Base-by-base conservation (phyloP, 768 basidiomycete species). In the Suillus ampliporus region DNA sequence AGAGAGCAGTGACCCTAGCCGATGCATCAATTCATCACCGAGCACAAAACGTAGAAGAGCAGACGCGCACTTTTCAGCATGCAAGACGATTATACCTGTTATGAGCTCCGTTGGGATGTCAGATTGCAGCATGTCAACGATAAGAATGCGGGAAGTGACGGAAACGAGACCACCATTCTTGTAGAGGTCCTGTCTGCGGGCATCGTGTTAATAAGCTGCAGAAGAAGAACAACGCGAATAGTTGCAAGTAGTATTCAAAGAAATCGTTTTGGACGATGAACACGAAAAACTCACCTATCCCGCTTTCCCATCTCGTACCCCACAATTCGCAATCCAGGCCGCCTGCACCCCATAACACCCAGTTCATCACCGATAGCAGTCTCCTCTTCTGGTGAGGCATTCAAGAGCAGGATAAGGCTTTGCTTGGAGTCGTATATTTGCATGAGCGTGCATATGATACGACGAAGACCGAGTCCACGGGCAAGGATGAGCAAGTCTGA, bases 61-160 rank as follows among this genome's bases (percentile, higher is more conserved):
- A 6, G 19, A 68, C 28, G 26, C 82, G 23, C 68, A 95, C 95
- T 83, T 88, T 74, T 99, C 97, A 0, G 95, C 95, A 68, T 96
- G 97, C 35, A 99, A 73, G 13, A 99, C 84, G 19, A 99, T 78
- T 34, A 99, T 83, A 2, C 97, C 97, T 2, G 96, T 92, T 46
- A 99, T 90, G 54, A 95, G 80, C 38, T 92, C 84, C 2, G 85
- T 89, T 1, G 96, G 95, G 34, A 99, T 86, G 70, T 93, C 91
- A 28, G 85, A 83, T 72, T 90, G 90, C 35, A 99, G 78, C 88
- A 99, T 92, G 73, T 99, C 97, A 58, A 97, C 95, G 26, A 97
- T 91, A 14, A 99, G 80, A 67, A 99, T 99, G 21, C 94, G 88
- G 28, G 94, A 95, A 0, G 97, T 99, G 35, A 98, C 90, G 8